Evolutionary conservation across 106 monocot species (phyloP).

Genomic region (Acorus gramineus): DNA sequence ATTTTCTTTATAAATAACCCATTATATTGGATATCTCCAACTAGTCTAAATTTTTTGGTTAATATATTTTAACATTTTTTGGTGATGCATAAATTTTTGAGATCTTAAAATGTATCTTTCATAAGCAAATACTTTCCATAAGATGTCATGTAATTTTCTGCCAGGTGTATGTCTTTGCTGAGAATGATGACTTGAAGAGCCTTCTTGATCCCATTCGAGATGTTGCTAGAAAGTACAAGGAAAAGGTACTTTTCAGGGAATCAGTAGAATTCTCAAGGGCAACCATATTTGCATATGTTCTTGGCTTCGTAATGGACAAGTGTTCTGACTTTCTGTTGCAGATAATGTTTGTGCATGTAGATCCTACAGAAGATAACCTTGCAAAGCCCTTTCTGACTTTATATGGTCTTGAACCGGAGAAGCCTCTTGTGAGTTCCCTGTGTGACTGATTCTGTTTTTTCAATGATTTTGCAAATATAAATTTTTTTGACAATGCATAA

Average conservation of each 20-base stretch:
- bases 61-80: too few relatives aligned
- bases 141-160: conserved; percentile 1
- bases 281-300: neutral
- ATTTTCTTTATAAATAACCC: too few relatives aligned
- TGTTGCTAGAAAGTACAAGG: conserved; percentile 64
- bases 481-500: too few relatives aligned
- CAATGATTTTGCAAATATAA: neutral
- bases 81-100: too few relatives aligned
- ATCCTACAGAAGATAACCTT: conserved; percentile 78
- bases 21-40: too few relatives aligned
- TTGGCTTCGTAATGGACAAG: too few relatives aligned
- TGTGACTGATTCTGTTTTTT: neutral
- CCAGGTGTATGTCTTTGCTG: conserved; percentile 77
- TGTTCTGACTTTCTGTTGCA: conserved; percentile 19
- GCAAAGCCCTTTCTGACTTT: conserved; percentile 91
- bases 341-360: conserved; percentile 87
- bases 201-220: conserved; percentile 34
- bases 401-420: conserved; percentile 68
- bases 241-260: conserved; percentile 37
- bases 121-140: too few relatives aligned
- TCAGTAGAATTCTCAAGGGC: neutral
- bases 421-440: conserved; percentile 46
- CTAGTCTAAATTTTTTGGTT: too few relatives aligned
- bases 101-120: too few relatives aligned
- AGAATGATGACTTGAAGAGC: conserved; percentile 49